Evolutionary conservation across 2,329 filamentous ascomycete genomes (phyloP).

Genomic region (Coniochaeta hoffmannii): DNA sequence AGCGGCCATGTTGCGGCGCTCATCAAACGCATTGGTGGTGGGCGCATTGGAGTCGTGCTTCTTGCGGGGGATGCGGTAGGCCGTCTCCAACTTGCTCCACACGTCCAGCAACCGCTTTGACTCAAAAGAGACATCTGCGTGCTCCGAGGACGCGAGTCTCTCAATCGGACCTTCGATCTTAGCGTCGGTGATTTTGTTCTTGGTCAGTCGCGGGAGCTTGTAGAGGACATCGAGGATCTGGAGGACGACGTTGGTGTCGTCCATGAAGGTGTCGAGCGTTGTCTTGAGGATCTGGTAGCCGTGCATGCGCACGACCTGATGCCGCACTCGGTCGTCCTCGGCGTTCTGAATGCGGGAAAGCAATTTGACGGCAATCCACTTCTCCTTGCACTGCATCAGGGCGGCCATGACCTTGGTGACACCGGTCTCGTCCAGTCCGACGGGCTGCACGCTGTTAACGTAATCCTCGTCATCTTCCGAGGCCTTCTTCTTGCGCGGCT

Average conservation of each 20-base stretch:
- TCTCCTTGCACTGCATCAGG: conserved; percentile 96
- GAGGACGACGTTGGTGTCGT: conserved; percentile 83
- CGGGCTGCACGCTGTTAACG: conserved; percentile 78
- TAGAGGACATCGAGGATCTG: conserved; percentile 88
- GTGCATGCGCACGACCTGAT: conserved; percentile 90
- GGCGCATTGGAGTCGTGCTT: conserved; percentile 65
- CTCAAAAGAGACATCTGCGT: conserved; percentile 67
- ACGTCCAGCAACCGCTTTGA: conserved; percentile 66
- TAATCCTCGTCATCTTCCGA: conserved; percentile 94
- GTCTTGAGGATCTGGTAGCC: conserved; percentile 93
- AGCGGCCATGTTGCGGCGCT: conserved; percentile 47
- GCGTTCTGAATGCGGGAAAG: conserved; percentile 81
- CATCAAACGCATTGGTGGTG: conserved; percentile 49
- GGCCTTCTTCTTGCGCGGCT: conserved; percentile 84
- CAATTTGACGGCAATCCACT: conserved; percentile 97
- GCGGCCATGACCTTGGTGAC: conserved; percentile 94
- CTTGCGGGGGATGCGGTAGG: conserved; percentile 86
- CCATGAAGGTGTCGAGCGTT: conserved; percentile 73
- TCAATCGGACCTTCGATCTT: conserved; percentile 83
- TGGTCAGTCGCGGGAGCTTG: conserved; percentile 80
- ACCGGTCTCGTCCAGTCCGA: conserved; percentile 70
- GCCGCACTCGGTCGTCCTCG: conserved; percentile 78
- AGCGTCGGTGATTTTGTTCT: conserved; percentile 95
- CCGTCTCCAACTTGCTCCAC: conserved; percentile 86
- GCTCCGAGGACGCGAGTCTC: conserved; percentile 56